Evolutionary conservation across 2,329 filamentous ascomycete species (phyloP).

Genomic region (Hortaea sp.): DNA sequence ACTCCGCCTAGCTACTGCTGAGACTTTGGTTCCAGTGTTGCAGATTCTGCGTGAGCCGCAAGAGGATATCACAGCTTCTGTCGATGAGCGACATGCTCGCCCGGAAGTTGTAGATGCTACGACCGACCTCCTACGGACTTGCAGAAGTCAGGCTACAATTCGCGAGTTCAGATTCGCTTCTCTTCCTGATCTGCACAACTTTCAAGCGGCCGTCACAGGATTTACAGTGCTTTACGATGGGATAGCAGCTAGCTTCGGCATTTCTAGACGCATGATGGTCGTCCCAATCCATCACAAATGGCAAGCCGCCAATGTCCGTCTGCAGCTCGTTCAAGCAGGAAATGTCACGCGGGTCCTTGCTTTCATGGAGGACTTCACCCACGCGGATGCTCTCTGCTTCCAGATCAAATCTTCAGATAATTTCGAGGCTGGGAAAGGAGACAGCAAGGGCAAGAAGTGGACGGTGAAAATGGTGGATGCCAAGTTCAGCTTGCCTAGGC

Average conservation of each 20-base stretch:
- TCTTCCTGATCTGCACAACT: constrained; percentile 56
- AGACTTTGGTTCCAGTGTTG: constrained; percentile 44
- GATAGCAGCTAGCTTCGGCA: constrained; percentile 63
- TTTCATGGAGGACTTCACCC: constrained; percentile 80
- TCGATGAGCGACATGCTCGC: constrained; percentile 38
- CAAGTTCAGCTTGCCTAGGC: constrained; percentile 71
- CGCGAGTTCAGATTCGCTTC: constrained; percentile 50
- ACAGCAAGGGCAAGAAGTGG: constrained; percentile 44
- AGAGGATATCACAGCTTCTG: constrained; percentile 63
- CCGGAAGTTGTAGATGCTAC: constrained; percentile 48
- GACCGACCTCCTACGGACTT: constrained; percentile 49
- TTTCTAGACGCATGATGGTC: constrained; percentile 65
- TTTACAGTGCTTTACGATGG: constrained; percentile 51
- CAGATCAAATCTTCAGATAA: constrained; percentile 73
- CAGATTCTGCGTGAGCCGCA: constrained; percentile 64
- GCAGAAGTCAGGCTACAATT: constrained; percentile 51
- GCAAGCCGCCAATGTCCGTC: constrained; percentile 69
- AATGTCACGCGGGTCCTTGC: constrained; percentile 67
- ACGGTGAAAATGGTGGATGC: constrained; percentile 76
- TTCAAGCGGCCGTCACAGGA: constrained; percentile 70
- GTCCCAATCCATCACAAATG: constrained; percentile 91
- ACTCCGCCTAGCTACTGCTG: constrained; percentile 30
- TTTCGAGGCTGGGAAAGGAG: constrained; percentile 51
- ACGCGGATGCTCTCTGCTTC: constrained; percentile 84
- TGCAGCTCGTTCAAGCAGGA: constrained; percentile 71